Conservation (phyloP, 2,329 filamentous ascomycete species). For the Aspergillus arachidicola region DNA sequence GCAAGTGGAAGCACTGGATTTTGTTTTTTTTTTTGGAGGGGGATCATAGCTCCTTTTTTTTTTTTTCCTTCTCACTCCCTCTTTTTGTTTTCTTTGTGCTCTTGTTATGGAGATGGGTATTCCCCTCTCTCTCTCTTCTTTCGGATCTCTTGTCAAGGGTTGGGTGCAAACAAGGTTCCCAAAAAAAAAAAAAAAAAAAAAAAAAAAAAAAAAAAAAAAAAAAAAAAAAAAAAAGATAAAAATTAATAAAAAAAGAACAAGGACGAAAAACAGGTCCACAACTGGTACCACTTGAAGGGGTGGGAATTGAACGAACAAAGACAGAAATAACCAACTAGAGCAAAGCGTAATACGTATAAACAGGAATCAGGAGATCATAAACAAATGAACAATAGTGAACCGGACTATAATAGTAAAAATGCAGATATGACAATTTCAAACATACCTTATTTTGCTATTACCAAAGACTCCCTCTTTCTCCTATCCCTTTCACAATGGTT, state of each 20-base stretch:
- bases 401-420: neutral
- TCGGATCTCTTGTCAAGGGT: constrained; percentile 5
- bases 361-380: neutral
- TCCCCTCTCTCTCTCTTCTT: constrained; percentile 5
- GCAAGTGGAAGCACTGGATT: neutral
- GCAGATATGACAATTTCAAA: neutral
- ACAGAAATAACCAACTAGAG: neutral
- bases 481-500: neutral
- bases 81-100: constrained; percentile 4
- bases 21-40: neutral
- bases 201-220: no score
- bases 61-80: neutral
- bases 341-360: neutral
- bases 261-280: constrained; percentile 13
- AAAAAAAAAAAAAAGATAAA: neutral
- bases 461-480: neutral
- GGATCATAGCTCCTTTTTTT: neutral
- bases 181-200: constrained; percentile 3
- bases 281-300: constrained; percentile 10
- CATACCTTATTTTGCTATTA: constrained; percentile 1
- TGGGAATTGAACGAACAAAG: neutral
- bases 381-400: neutral
- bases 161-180: constrained; percentile 1
- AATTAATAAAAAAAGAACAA: constrained; percentile 1
- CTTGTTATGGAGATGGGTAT: neutral